Evolutionary conservation across 352 stramenopile genomes (phyloP), one percentile per base, ranked within the genome.

Genomic region (Peronospora farinosa): DNA sequence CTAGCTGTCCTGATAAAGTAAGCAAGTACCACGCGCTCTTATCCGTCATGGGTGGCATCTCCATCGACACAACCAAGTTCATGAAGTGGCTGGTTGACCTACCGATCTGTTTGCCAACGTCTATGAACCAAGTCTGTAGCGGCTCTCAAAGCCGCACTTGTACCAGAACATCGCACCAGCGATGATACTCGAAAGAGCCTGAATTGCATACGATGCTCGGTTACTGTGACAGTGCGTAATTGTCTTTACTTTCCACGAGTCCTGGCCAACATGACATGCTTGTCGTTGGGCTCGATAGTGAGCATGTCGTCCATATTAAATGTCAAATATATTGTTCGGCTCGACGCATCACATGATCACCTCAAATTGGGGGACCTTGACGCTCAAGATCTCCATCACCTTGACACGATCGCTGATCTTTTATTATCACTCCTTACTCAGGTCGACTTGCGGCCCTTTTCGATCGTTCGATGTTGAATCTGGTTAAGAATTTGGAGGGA

Each of bases 41-140:
- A n/a, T n/a, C n/a, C n/a, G n/a, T n/a, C n/a, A n/a, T n/a, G n/a
- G n/a, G n/a, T n/a, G n/a, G n/a, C n/a, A n/a, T n/a, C n/a, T n/a
- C n/a, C n/a, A n/a, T n/a, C n/a, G n/a, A n/a, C n/a, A n/a, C n/a
- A n/a, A n/a, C n/a, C n/a, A n/a, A n/a, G n/a, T n/a, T n/a, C n/a
- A n/a, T n/a, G n/a, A n/a, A n/a, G n/a, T n/a, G n/a, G n/a, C n/a
- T n/a, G n/a, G n/a, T n/a, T n/a, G n/a, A n/a, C n/a, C n/a, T n/a
- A n/a, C n/a, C n/a, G n/a, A n/a, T n/a, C 63, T 88, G 81, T 60
- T 90, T 89, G 64, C 73, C 76, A n/a, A 90, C 77, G 51, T 92
- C 78, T 74, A 90, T 75, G 23, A 64, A 32, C 78, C 78, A 92
- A 51, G 88, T 82, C 64, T 88, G 64, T 19, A 88, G 61, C 43